Base-by-base conservation (phyloP, 257 asterid species). In the Lycium barbarum region DNA sequence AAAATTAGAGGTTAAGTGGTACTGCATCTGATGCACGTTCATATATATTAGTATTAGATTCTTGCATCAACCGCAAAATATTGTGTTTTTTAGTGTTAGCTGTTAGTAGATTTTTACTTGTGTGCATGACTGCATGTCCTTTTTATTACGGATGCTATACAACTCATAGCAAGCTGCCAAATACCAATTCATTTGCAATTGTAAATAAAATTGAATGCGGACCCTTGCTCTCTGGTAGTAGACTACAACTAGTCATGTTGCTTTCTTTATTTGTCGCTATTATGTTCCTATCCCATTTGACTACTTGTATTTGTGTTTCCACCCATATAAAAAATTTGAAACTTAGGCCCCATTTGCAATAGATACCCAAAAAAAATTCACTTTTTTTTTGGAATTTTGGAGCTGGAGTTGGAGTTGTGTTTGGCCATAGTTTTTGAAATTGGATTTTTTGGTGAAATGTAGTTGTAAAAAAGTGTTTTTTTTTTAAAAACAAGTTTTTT, bases 91-190 rank as follows among this genome's bases (percentile, higher is more conserved):
- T 35, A 9, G 13, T 18, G 22, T 9, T 1, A 1, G 5, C 18
- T 72, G 10, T 72, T 45, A 2, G 6, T 72, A 45, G 58, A 17
- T 43, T 4, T 45, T 73, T 47, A 20, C 61, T 20, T 47, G 81
- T 73, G 43, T 20, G 17, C 58, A 72, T 7, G 80, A n/a, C 10
- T 20, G 17, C 58, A 72, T 7, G 80, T 45, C 10, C 74, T 72
- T 43, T 72, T 15, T n/a, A n/a, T 36, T 45, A 5, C 10, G 0
- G 2, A 72, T 43, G 61, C 14, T 73, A 22, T 20, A 49, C 81
- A 51, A 76, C 22, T 76, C 81, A 76, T 49, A 3, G 20, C 20
- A 26, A 76, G 81, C 26, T 76, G 81, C 47, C 59, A 22, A 49
- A 7, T 40, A 12, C 13, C 4, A 49, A 22, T 74, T 47, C 43